Conservation (phyloP, 331 rosid genomes). For the Quercus phellos region DNA sequence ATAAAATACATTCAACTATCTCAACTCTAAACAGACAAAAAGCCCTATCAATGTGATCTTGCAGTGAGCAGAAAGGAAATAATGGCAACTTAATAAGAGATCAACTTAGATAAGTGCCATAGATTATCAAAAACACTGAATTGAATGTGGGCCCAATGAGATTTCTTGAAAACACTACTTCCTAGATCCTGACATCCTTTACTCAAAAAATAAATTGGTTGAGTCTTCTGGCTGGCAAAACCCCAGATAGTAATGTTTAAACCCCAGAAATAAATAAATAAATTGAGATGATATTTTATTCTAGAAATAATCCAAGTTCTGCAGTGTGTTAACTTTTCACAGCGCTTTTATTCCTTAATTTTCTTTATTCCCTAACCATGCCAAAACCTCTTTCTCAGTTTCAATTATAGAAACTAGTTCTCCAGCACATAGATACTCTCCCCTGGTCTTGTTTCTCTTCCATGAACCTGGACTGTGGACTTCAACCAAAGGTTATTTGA, state of each 20-base stretch:
- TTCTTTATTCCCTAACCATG: neutral
- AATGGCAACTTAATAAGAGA: neutral
- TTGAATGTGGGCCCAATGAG: neutral
- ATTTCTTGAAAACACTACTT: neutral
- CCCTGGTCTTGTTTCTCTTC: neutral
- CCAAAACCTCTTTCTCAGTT: neutral
- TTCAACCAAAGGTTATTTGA: neutral
- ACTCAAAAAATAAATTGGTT: neutral
- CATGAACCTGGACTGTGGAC: too few species aligned
- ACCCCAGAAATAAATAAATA: neutral
- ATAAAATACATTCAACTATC: neutral
- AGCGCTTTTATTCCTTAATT: neutral
- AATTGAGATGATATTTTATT: neutral
- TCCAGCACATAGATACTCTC: neutral
- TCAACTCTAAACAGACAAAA: neutral
- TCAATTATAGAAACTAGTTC: neutral
- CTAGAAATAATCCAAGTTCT: neutral
- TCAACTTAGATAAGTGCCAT: neutral
- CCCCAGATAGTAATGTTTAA: neutral
- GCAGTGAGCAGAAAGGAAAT: neutral
- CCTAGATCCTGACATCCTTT: neutral
- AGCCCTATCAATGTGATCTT: neutral
- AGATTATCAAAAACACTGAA: neutral
- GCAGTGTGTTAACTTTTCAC: neutral
- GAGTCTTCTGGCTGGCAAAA: neutral